phyloP scores from a whole-genome alignment of 169 alveolate species.

The Eimeria sp. region DNA sequence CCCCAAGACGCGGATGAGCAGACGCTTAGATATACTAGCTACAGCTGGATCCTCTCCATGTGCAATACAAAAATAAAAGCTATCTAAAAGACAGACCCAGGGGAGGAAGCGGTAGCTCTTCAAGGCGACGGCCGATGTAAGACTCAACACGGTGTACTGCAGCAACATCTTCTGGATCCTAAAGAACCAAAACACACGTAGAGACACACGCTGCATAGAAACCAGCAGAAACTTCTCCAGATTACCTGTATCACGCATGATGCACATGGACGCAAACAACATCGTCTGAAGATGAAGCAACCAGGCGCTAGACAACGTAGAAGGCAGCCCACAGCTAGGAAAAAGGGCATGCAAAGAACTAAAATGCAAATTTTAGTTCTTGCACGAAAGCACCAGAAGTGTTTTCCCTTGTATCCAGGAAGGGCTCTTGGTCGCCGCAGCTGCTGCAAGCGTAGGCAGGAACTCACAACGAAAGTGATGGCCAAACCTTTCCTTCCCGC shows the following conservation, averaged over 20 bases:
- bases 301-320: not conserved
- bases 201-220: not conserved
- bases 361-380: not conserved
- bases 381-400: not conserved
- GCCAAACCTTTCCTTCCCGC: conserved; percentile 97
- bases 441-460: not conserved
- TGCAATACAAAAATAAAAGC: not conserved
- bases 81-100: conserved; percentile 14
- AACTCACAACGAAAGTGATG: conserved; percentile 77
- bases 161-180: conserved; percentile 66
- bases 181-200: not conserved
- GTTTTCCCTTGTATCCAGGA: not conserved
- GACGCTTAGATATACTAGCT: not conserved
- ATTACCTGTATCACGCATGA: not conserved
- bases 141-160: conserved; percentile 67
- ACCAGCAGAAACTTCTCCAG: not conserved
- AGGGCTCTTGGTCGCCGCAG: not conserved
- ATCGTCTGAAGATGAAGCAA: not conserved
- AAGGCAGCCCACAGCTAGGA: not conserved
- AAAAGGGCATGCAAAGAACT: not conserved
- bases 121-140: conserved; percentile 52
- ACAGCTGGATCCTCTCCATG: not conserved
- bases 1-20: not conserved
- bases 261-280: not conserved
- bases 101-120: conserved; percentile 69